These are phyloP conservation scores for Pyrus betulifolia DNA, from an alignment of 306 rosid genomes.

Conservation along the genomic window DNA sequence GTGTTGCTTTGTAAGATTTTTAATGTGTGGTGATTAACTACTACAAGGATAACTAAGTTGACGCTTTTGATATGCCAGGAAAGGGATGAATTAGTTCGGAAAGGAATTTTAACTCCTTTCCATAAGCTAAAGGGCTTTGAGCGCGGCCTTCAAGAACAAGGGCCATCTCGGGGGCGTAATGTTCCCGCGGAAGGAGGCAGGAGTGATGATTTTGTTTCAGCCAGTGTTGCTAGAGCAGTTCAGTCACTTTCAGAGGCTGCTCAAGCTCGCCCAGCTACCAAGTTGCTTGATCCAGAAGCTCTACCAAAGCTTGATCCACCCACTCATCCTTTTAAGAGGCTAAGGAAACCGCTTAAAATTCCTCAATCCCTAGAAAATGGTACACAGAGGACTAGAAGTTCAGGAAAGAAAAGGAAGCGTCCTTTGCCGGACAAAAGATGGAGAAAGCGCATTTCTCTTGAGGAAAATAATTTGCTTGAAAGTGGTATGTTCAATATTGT, in stretches of 20 bases:
- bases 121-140: slow-evolving; percentile 89
- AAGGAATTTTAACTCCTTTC: slow-evolving; percentile 90
- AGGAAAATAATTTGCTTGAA: slow-evolving; percentile 41
- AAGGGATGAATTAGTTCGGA: slow-evolving; percentile 84
- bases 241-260: slow-evolving; percentile 69
- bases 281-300: slow-evolving; percentile 60
- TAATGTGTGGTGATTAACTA: neutral
- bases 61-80: slow-evolving; percentile 45
- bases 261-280: slow-evolving; percentile 81
- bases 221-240: slow-evolving; percentile 67
- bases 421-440: slow-evolving; percentile 86
- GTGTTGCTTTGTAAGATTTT: neutral
- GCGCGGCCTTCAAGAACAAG: slow-evolving; percentile 61
- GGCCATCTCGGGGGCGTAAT: slow-evolving; percentile 39
- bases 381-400: slow-evolving; percentile 24
- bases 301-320: slow-evolving; percentile 86
- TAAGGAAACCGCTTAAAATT: slow-evolving; percentile 44
- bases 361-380: slow-evolving; percentile 36
- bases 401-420: slow-evolving; percentile 47
- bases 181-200: slow-evolving; percentile 28
- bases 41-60: slow-evolving; percentile 23
- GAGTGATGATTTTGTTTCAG: slow-evolving; percentile 37
- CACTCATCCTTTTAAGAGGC: slow-evolving; percentile 66
- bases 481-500: slow-evolving; percentile 43
- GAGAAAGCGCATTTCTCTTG: slow-evolving; percentile 57